Conservation (phyloP, 768 basidiomycete genomes). For the Psilocybe tampanensis region DNA sequence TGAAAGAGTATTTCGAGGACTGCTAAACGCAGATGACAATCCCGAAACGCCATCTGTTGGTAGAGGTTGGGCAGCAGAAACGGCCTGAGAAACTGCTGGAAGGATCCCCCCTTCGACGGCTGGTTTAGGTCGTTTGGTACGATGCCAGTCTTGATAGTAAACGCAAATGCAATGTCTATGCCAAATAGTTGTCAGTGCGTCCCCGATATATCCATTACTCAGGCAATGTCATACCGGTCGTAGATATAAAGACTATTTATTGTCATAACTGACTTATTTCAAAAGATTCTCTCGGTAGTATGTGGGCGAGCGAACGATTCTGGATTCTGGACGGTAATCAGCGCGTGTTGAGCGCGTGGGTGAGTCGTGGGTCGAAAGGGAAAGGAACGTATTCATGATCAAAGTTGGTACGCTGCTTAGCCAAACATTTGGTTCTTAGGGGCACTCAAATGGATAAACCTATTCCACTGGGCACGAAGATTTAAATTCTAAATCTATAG, state of each 20-base stretch:
- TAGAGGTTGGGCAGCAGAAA: constrained; percentile 38
- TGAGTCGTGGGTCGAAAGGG: no score
- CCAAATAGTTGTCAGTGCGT: neutral
- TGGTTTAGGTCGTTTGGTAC: constrained; percentile 70
- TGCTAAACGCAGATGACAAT: constrained; percentile 44
- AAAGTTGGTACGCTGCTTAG: no score
- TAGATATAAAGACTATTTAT: constrained; percentile 94
- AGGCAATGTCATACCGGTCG: constrained; percentile 62
- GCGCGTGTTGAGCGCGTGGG: no score
- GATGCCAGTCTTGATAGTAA: constrained; percentile 96
- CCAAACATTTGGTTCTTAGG: no score
- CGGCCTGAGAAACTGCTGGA: constrained; percentile 77
- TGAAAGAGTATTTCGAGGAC: constrained; percentile 68
- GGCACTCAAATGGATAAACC: no score
- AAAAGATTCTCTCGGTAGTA: no score
- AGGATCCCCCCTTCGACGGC: constrained; percentile 76
- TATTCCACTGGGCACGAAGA: no score
- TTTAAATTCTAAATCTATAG: no score
- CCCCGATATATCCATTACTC: neutral
- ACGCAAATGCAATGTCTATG: constrained; percentile 87
- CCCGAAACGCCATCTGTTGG: constrained; percentile 33
- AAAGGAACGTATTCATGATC: no score
- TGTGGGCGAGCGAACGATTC: no score
- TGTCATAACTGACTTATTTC: constrained; percentile 56
- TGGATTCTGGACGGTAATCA: no score